Percentiles rank a stretch among this genome's conserved stretches.
Conservation (phyloP, 805 yeast species). For the Saturnispora mendoncae region DNA sequence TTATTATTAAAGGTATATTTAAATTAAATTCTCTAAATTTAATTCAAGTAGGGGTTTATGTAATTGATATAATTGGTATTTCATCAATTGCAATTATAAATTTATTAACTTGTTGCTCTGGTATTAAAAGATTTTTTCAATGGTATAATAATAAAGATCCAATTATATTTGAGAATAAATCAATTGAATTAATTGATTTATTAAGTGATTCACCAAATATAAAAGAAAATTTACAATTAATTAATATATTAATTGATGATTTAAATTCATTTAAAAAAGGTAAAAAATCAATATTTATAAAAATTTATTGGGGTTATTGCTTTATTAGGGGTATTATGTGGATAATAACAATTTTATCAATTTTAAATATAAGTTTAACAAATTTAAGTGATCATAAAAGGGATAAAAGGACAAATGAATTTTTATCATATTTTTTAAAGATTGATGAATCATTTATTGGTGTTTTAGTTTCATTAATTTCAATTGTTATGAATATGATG, state of each 20-base stretch:
- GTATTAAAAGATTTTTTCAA: conserved; percentile 1
- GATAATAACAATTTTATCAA: conserved; percentile 1
- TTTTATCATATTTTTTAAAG: not conserved
- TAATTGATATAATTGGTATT: conserved; percentile 5
- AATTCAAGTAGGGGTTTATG: conserved; percentile 5
- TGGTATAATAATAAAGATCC: not conserved
- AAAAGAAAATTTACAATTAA: not conserved
- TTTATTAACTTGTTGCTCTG: conserved; percentile 1
- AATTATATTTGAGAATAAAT: not conserved
- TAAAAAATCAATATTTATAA: not conserved
- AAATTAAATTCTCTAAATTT: not conserved
- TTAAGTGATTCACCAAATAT: not conserved
- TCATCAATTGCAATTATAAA: conserved; percentile 3
- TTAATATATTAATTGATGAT: not conserved
- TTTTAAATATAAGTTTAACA: not conserved
- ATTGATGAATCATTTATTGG: conserved; percentile 2
- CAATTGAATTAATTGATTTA: not conserved
- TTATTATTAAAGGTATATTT: not conserved
- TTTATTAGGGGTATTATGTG: conserved; percentile 7
- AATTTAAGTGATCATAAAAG: conserved; percentile 4
- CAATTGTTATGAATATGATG: not conserved
- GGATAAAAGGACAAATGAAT: not conserved
- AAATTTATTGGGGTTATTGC: conserved; percentile 6
- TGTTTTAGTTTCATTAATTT: conserved; percentile 1
- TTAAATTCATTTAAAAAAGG: conserved; percentile 1